Evolutionary conservation across 805 yeast genomes (phyloP).

Genomic region (Teunomyces kruisii): DNA sequence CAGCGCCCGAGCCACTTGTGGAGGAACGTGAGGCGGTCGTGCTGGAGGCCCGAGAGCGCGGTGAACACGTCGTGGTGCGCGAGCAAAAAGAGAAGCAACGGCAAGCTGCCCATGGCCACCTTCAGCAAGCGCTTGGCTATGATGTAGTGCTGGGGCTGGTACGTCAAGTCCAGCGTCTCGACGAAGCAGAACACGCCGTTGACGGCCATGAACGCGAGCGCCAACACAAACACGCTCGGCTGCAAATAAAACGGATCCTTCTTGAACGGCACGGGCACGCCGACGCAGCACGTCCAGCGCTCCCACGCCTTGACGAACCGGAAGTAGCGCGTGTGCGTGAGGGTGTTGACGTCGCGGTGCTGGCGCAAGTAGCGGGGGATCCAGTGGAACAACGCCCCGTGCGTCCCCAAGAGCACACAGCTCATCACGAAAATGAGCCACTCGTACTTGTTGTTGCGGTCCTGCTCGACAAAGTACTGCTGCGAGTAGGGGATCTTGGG

Average conservation of each 20-base stretch:
- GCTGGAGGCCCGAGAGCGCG: constrained; percentile 41
- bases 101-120: constrained; percentile 41
- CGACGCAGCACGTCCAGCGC: constrained; percentile 23
- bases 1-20: constrained; percentile 48
- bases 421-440: constrained; percentile 34
- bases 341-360: constrained; percentile 15
- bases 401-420: constrained; percentile 25
- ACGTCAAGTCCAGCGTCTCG: constrained; percentile 38
- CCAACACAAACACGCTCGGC: constrained; percentile 39
- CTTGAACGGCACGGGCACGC: constrained; percentile 19
- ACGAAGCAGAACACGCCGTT: constrained; percentile 27
- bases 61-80: constrained; percentile 42
- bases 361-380: constrained; percentile 34
- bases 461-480: constrained; percentile 40
- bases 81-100: constrained; percentile 34
- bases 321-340: constrained; percentile 22
- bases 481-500: constrained; percentile 29
- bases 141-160: constrained; percentile 38
- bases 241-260: constrained; percentile 30
- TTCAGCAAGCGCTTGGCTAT: constrained; percentile 44
- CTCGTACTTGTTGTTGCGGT: constrained; percentile 34
- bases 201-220: constrained; percentile 26
- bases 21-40: constrained; percentile 36
- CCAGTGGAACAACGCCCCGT: constrained; percentile 46
- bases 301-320: constrained; percentile 27